Evolutionary conservation across 2,329 filamentous ascomycete species (phyloP).

Genomic region (Trichoderma sp.): DNA sequence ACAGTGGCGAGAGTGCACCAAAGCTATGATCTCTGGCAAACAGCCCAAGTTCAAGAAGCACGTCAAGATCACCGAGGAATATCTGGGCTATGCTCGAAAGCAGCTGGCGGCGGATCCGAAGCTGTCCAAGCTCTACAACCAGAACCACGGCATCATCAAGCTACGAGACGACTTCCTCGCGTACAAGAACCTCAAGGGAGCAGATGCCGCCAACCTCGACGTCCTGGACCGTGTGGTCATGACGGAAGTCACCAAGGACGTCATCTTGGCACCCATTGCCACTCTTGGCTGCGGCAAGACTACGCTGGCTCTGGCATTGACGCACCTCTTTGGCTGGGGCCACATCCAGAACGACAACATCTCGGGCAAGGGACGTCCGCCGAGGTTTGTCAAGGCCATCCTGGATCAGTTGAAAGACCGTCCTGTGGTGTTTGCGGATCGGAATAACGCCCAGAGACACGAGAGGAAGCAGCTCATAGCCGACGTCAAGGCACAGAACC

Average conservation of each 20-base stretch:
- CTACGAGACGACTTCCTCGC: slow-evolving; percentile 85
- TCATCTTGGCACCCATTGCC: slow-evolving; percentile 86
- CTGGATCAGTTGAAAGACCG: slow-evolving; percentile 64
- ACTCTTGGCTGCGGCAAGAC: slow-evolving; percentile 98
- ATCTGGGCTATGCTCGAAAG: slow-evolving; percentile 77
- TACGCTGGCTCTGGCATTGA: slow-evolving; percentile 79
- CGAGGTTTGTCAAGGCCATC: slow-evolving; percentile 74
- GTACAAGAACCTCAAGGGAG: slow-evolving; percentile 80
- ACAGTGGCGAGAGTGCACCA: slow-evolving; percentile 97
- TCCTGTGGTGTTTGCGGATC: slow-evolving; percentile 82
- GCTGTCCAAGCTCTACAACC: slow-evolving; percentile 71
- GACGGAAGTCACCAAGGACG: slow-evolving; percentile 62
- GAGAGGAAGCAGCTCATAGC: slow-evolving; percentile 86
- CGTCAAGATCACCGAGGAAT: slow-evolving; percentile 84
- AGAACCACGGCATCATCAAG: slow-evolving; percentile 93
- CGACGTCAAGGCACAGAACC: slow-evolving; percentile 68
- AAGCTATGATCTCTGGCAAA: slow-evolving; percentile 76
- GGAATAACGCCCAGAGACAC: slow-evolving; percentile 88
- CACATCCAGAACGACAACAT: slow-evolving; percentile 98
- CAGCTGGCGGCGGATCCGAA: slow-evolving; percentile 69
- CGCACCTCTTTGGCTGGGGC: slow-evolving; percentile 84
- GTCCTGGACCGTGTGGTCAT: slow-evolving; percentile 51
- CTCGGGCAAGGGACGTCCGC: slow-evolving; percentile 73
- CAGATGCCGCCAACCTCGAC: slow-evolving; percentile 82
- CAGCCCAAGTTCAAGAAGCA: slow-evolving; percentile 84